These are phyloP conservation scores for Fusarium nematophilum DNA, from an alignment of 2,329 filamentous ascomycete genomes.

Conservation along the genomic window DNA sequence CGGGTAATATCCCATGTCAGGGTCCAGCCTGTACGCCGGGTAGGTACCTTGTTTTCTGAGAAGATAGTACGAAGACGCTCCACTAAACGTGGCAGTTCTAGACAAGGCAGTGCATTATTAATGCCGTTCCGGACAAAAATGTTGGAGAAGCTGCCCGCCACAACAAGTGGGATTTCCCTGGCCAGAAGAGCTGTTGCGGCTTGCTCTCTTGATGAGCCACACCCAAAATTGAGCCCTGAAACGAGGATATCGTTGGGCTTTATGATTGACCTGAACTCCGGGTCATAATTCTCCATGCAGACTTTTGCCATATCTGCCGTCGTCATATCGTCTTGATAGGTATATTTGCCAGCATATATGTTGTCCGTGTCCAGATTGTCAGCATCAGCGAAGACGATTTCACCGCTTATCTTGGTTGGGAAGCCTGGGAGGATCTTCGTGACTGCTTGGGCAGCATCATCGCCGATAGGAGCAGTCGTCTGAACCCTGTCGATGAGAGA, in stretches of 20 bases:
- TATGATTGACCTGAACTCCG: conserved; percentile 71
- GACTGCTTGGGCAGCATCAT: conserved; percentile 44
- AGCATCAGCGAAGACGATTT: conserved; percentile 87
- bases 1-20: conserved; percentile 78
- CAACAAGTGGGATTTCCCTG: conserved; percentile 81
- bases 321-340: conserved; percentile 86
- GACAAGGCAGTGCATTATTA: conserved; percentile 79
- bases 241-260: conserved; percentile 83
- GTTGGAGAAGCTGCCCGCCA: conserved; percentile 83
- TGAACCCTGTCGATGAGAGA: conserved; percentile 3
- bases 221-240: conserved; percentile 87
- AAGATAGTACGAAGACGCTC: conserved; percentile 64
- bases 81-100: conserved; percentile 76
- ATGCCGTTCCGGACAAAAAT: conserved; percentile 84
- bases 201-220: conserved; percentile 63
- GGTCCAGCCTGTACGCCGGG: conserved; percentile 84
- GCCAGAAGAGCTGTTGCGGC: conserved; percentile 88
- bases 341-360: conserved; percentile 92
- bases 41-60: conserved; percentile 57
- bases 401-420: conserved; percentile 82
- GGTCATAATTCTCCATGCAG: conserved; percentile 94
- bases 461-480: background rate
- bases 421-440: conserved; percentile 87
- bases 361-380: conserved; percentile 89
- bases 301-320: conserved; percentile 84